Percentiles rank a stretch among this genome's conserved stretches.
Conservation (phyloP, 257 asterid genomes). For the Eucommia ulmoides region DNA sequence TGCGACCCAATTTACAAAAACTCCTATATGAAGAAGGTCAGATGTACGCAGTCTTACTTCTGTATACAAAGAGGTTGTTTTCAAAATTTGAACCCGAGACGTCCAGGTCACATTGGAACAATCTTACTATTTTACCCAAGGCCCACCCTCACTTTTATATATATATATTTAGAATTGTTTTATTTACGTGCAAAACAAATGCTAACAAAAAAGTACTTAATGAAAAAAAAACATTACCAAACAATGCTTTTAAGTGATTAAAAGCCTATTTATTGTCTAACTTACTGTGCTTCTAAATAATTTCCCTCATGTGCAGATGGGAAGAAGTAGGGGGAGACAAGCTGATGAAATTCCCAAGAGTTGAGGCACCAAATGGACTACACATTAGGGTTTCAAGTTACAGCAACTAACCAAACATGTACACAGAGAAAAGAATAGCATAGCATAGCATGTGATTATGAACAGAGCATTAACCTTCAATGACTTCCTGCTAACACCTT, state of each 20-base stretch:
- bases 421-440: not conserved
- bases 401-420: not conserved
- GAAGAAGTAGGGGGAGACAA: conserved; percentile 53
- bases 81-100: too few relatives aligned
- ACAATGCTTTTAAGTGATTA: not conserved
- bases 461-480: not conserved
- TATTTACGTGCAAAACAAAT: too few relatives aligned
- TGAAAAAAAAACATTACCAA: not conserved
- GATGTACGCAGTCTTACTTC: too few relatives aligned
- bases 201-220: too few relatives aligned
- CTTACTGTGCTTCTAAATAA: not conserved
- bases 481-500: not conserved
- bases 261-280: not conserved
- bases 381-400: conserved; percentile 32
- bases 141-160: not conserved
- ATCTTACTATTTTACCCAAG: too few relatives aligned
- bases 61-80: too few relatives aligned
- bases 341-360: conserved; percentile 56
- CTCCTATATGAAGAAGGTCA: too few relatives aligned
- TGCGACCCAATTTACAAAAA: too few relatives aligned
- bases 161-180: too few relatives aligned
- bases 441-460: not conserved
- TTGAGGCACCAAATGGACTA: conserved; percentile 67
- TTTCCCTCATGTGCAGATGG: conserved; percentile 34
- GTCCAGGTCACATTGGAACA: too few relatives aligned